These are phyloP conservation scores for Heracleum sosnowskyi DNA, from an alignment of 129 eudicot genomes.

Conservation along the genomic window DNA sequence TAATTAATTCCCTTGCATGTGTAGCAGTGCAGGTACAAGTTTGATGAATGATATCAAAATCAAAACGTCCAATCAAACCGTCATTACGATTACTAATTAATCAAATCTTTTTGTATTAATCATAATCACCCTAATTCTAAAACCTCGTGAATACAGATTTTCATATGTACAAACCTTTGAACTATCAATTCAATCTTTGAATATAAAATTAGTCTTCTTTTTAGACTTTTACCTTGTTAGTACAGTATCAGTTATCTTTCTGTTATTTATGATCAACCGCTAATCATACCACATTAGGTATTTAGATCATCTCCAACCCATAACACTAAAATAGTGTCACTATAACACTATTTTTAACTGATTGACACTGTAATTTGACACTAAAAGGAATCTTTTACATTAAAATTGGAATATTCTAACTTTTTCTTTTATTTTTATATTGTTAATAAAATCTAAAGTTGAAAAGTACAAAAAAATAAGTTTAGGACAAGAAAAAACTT, in stretches of 20 bases:
- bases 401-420: too few species aligned
- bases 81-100: not conserved
- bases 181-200: not conserved
- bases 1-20: not conserved
- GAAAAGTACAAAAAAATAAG: too few species aligned
- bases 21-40: not conserved
- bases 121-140: not conserved
- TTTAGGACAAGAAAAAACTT: too few species aligned
- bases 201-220: not conserved
- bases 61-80: not conserved
- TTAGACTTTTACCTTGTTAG: not conserved
- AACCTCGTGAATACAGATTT: not conserved
- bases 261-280: not conserved
- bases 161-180: not conserved
- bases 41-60: not conserved
- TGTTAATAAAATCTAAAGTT: too few species aligned
- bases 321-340: too few species aligned
- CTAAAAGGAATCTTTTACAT: too few species aligned
- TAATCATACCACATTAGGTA: too few species aligned
- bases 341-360: too few species aligned
- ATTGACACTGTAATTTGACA: too few species aligned
- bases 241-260: not conserved
- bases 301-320: too few species aligned
- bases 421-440: too few species aligned
- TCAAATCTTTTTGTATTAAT: not conserved